Evolutionary conservation across 1,139 yeast species (phyloP), one percentile per base, ranked within the genome.

Genomic region (Geotrichum klebahnii): DNA sequence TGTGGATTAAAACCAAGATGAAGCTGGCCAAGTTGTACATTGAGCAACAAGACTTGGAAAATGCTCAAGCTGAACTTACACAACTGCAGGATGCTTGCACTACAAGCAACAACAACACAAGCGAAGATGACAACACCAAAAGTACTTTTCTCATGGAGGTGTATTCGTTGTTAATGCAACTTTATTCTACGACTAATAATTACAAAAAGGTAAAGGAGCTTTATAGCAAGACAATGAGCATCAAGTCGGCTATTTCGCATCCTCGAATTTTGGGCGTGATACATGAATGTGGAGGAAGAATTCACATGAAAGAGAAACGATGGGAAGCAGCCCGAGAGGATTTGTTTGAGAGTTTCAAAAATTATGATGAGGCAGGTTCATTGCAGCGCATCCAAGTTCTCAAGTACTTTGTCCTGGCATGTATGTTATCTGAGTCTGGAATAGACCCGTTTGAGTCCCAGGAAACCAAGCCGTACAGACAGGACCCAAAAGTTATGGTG

Each of bases 301-400:
- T 85, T 58, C 77, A 79, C 52, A 80, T 84, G 74, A 73, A 77
- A 56, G 75, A 79, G 46, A 74, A 76, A 14, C 78, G 80, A 55
- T 86, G 77, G 72, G 80, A 77, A 42, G 67, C 68, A 47, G 88
- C 95, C 0, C 74, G 85, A 33, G 70, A 74, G 42, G 83, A 78
- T 54, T 82, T 84, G 59, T 84, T 82, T 61, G 88, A 82, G 58
- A 75, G 86, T 48, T 86, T 86, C 66, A 82, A 82, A 59, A 81
- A 78, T 56, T 85, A 80, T 64, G 94, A 86, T 63, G 95, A 85
- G 65, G 83, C 87, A 24, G 95, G 94, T 1, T 80, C 84, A 51
- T 65, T 71, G 19, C 71, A 71, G 44, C 75, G 86, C 53, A 71
- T 76, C 31, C 64, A 67, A 23, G 78, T 81, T 3, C 71, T 86